These are phyloP conservation scores for Aspergillus fumigatus DNA, from an alignment of 2,329 filamentous ascomycete species.

Conservation along the genomic window DNA sequence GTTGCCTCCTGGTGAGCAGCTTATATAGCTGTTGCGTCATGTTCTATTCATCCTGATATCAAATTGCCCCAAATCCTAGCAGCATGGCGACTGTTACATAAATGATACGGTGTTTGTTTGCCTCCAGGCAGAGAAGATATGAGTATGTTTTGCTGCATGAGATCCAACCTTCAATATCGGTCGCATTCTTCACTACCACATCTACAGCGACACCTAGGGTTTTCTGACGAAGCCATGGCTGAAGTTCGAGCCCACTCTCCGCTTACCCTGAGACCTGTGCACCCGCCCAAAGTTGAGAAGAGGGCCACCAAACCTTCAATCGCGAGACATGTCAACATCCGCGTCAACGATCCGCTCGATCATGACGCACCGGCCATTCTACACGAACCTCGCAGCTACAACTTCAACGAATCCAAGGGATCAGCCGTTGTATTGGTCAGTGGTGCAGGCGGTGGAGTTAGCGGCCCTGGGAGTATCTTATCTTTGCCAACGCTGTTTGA, in stretches of 20 bases:
- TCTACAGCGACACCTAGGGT: background rate
- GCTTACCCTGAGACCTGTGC: conserved; percentile 8
- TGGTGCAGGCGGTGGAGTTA: conserved; percentile 36
- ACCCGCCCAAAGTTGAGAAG: conserved; percentile 12
- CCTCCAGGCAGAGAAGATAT: background rate
- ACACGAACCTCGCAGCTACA: conserved; percentile 29
- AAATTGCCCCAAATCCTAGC: background rate
- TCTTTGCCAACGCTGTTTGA: background rate
- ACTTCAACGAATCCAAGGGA: conserved; percentile 2
- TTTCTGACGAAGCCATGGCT: background rate
- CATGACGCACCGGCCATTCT: conserved; percentile 25
- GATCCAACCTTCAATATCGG: background rate
- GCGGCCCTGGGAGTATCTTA: conserved; percentile 35
- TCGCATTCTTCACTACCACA: background rate
- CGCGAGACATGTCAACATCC: conserved; percentile 12
- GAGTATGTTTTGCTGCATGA: background rate
- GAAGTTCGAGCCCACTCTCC: background rate
- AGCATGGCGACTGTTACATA: background rate
- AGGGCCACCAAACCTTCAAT: conserved; percentile 11
- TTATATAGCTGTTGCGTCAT: background rate
- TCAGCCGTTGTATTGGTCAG: conserved; percentile 29
- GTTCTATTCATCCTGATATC: conserved; percentile 4
- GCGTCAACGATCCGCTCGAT: conserved; percentile 19
- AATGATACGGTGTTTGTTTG: background rate
- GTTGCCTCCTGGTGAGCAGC: background rate